These are phyloP conservation scores for Trametes gibbosa DNA, from an alignment of 768 basidiomycete species.

Conservation along the genomic window DNA sequence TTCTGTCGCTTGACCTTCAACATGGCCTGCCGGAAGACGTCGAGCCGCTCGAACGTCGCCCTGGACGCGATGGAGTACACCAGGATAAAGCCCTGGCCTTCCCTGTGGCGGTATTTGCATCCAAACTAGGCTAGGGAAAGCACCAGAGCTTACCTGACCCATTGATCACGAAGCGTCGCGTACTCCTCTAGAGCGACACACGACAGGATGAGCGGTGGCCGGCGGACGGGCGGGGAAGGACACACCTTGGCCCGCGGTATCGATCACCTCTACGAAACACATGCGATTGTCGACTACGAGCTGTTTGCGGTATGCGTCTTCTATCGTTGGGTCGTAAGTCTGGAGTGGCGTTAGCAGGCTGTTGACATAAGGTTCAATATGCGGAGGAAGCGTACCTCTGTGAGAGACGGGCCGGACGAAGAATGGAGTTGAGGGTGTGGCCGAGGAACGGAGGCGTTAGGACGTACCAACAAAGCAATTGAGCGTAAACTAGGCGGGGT, in stretches of 20 bases:
- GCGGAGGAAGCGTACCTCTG: slow-evolving; percentile 16
- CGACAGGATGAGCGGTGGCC: slow-evolving; percentile 23
- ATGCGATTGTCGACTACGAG: slow-evolving; percentile 92
- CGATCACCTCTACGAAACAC: slow-evolving; percentile 95
- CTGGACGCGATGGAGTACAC: slow-evolving; percentile 97
- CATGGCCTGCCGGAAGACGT: slow-evolving; percentile 89
- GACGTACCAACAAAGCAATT: slow-evolving; percentile 88
- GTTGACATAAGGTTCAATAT: slow-evolving; percentile 1
- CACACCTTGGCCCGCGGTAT: slow-evolving; percentile 95
- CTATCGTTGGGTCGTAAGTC: slow-evolving; percentile 99
- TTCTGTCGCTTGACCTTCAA: slow-evolving; percentile 81
- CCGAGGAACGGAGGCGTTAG: slow-evolving; percentile 11
- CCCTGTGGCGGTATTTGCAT: slow-evolving; percentile 45
- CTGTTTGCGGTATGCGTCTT: slow-evolving; percentile 96
- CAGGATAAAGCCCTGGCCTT: slow-evolving; percentile 96
- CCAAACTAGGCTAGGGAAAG: slow-evolving; percentile 11
- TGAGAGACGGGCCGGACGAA: slow-evolving; percentile 8
- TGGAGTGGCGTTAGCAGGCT: slow-evolving; percentile 30
- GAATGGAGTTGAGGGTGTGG: not conserved
- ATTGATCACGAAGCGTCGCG: slow-evolving; percentile 93
- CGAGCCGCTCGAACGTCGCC: slow-evolving; percentile 85
- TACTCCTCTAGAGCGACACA: slow-evolving; percentile 75
- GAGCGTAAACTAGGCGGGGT: slow-evolving; percentile 72
- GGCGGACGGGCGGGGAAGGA: slow-evolving; percentile 7
- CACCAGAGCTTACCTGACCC: slow-evolving; percentile 77